These are phyloP conservation scores for Colletotrichum caudatum DNA, from an alignment of 2,329 filamentous ascomycete species.

Conservation along the genomic window DNA sequence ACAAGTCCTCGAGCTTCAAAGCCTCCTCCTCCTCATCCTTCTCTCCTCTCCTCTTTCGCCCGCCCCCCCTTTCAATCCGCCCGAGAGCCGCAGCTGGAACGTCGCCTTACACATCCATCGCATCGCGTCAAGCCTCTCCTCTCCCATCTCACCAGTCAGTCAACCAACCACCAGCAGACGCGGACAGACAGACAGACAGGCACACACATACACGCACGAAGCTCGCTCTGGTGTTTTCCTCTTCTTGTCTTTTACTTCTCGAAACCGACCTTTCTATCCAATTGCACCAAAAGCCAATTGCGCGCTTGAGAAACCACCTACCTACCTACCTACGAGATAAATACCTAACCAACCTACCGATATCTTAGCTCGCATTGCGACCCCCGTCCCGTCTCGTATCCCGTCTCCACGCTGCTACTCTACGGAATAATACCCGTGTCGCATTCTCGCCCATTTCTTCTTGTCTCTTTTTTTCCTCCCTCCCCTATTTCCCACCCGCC, in stretches of 20 bases:
- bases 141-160: not conserved
- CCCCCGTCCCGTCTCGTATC: not conserved
- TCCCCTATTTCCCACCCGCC: not conserved
- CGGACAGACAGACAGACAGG: no score
- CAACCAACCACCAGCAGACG: not conserved
- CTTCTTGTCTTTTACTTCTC: not conserved
- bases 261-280: not conserved
- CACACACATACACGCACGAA: not conserved
- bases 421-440: not conserved
- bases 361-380: not conserved
- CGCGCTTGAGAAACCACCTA: not conserved
- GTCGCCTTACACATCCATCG: not conserved
- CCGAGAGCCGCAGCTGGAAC: not conserved
- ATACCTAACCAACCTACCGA: not conserved
- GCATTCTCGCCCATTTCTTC: constrained; percentile 1
- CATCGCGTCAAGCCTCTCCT: not conserved
- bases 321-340: no score
- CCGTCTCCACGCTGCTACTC: not conserved
- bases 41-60: not conserved
- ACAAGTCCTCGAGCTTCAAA: constrained; percentile 27
- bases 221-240: not conserved
- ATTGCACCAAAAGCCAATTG: constrained; percentile 17
- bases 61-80: not conserved
- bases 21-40: not conserved
- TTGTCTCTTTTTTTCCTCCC: not conserved